phyloP scores from a whole-genome alignment of 2,329 filamentous ascomycete species.

The Fusarium setosum region DNA sequence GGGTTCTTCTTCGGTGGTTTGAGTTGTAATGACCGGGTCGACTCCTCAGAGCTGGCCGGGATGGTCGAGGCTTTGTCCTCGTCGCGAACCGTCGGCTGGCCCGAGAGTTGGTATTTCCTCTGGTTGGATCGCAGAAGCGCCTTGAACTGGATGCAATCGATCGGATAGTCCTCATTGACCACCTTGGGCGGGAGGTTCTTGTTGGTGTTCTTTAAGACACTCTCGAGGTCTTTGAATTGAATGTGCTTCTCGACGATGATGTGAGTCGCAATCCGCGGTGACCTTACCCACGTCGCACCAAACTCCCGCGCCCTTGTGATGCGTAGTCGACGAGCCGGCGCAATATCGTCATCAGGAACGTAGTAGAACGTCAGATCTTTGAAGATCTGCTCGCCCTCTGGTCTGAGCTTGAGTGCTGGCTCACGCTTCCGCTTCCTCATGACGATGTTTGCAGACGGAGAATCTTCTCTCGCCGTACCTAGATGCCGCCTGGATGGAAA shows the following conservation, averaged over 20 bases:
- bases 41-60: conserved; percentile 30
- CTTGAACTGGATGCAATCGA: conserved; percentile 73
- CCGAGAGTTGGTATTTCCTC: conserved; percentile 68
- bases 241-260: conserved; percentile 81
- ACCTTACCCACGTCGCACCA: conserved; percentile 77
- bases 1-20: conserved; percentile 57
- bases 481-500: conserved; percentile 30
- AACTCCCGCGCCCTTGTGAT: conserved; percentile 81
- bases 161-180: conserved; percentile 75
- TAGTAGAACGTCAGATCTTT: conserved; percentile 76
- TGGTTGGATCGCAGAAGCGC: conserved; percentile 69
- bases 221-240: conserved; percentile 71
- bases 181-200: conserved; percentile 54
- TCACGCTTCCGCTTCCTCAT: conserved; percentile 61
- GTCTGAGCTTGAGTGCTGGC: conserved; percentile 55
- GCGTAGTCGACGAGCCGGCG: conserved; percentile 72
- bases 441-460: conserved; percentile 37
- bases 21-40: conserved; percentile 57
- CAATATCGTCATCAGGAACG: conserved; percentile 82
- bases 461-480: conserved; percentile 22
- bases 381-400: conserved; percentile 69
- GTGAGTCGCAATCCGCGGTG: conserved; percentile 75
- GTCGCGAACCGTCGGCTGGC: conserved; percentile 48
- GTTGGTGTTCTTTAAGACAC: conserved; percentile 48
- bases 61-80: background rate